Evolutionary conservation across 306 rosid species (phyloP), one percentile per base, ranked within the genome.

Genomic region (Castanopsis chinensis): DNA sequence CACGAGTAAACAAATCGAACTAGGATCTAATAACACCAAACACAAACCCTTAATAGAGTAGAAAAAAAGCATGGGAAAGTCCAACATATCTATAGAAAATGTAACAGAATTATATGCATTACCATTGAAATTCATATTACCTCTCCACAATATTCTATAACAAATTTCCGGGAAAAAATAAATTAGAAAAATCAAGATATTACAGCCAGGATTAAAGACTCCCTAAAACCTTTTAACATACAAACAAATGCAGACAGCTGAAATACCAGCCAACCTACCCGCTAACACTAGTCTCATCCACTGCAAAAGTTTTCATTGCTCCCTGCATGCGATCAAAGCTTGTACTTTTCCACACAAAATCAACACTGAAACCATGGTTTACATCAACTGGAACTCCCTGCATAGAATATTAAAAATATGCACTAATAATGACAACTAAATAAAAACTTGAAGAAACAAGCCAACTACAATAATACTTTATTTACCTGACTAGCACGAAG

Each of bases 261-360:
- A 56, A 61, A 55, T 32, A 8, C 35, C 45, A 76, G 69, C 43
- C 15, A 51, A 80, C 97, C 78, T 89, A 96, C 99, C 99, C 99
- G 72, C 99, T 96, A 41, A 96, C 99, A 86, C 99, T 96, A 52
- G 99, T 96, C 90, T 96, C 99, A 79, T 96, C 99, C 70, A 96
- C 98, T 20, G 99, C 99, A 91, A 96, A 96, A 30, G 93, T 92
- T 81, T 96, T 96, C 99, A 96, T 90, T 55, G 99, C 99, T 58
- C 99, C 99, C 84, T 96, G 99, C 99, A 96, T 96, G 81, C 99
- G 87, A 76, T 96, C 99, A 77, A 96, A 96, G 89, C 99, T 93
- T 43, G 99, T 96, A 89, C 99, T 96, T 83, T 96, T 96, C 99
- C 99, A 96, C 43, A 96, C 99, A 61, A 96, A 96, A 84, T 96